phyloP scores from a whole-genome alignment of 768 basidiomycete genomes.

The Piloderma croceum region DNA sequence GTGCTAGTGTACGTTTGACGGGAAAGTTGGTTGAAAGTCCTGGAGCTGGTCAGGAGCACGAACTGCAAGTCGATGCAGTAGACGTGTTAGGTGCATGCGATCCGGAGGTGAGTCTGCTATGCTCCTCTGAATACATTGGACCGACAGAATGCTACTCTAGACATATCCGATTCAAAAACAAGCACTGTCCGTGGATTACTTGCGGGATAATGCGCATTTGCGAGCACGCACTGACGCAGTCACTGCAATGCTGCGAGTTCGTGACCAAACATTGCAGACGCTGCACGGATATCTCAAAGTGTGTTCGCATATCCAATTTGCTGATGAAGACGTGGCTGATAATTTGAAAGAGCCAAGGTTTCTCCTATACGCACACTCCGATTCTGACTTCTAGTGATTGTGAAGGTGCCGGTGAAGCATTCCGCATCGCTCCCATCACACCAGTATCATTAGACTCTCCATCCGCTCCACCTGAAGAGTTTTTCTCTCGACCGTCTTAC shows the following conservation, averaged over 20 bases:
- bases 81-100: slow-evolving; percentile 52
- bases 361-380: slow-evolving; percentile 76
- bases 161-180: slow-evolving; percentile 91
- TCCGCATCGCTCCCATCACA: slow-evolving; percentile 51
- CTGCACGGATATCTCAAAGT: slow-evolving; percentile 74
- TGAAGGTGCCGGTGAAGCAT: slow-evolving; percentile 94
- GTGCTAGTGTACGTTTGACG: slow-evolving; percentile 45
- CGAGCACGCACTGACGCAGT: slow-evolving; percentile 71
- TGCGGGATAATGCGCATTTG: slow-evolving; percentile 85
- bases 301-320: slow-evolving; percentile 16
- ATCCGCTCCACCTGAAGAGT: slow-evolving; percentile 36
- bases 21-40: slow-evolving; percentile 43
- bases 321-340: not conserved
- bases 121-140: too few relatives aligned
- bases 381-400: slow-evolving; percentile 89
- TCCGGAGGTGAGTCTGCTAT: slow-evolving; percentile 41
- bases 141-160: not conserved
- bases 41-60: slow-evolving; percentile 46
- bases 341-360: slow-evolving; percentile 59
- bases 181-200: slow-evolving; percentile 66
- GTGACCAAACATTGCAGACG: slow-evolving; percentile 50
- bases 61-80: slow-evolving; percentile 45
- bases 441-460: slow-evolving; percentile 14
- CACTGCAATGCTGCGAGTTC: slow-evolving; percentile 70
- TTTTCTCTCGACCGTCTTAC: slow-evolving; percentile 73